phyloP scores from a whole-genome alignment of 371 early-diverging fungal genomes.

The Rhizopus arrhizus region DNA sequence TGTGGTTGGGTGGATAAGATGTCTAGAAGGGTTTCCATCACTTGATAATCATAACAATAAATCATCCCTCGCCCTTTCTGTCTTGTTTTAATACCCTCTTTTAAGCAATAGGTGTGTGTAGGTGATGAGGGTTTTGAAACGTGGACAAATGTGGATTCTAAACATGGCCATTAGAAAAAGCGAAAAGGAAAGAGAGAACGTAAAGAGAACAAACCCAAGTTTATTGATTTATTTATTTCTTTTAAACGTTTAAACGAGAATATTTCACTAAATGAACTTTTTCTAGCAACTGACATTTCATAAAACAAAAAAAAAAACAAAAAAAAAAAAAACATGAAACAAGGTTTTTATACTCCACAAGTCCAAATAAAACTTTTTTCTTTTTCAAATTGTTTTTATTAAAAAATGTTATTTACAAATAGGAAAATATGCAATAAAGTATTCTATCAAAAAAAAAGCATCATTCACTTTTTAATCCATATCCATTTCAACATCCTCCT shows the following conservation, averaged over 20 bases:
- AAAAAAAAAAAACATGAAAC: too few relatives aligned
- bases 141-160: background rate
- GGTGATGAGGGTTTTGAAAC: background rate
- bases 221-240: background rate
- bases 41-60: background rate
- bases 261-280: background rate
- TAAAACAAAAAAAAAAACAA: too few relatives aligned
- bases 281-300: background rate
- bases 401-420: background rate
- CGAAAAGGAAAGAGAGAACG: background rate
- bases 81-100: background rate
- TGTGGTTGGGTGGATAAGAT: too few relatives aligned
- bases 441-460: background rate
- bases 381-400: too few relatives aligned
- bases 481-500: constrained; percentile 43
- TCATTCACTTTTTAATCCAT: constrained; percentile 25
- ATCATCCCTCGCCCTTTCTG: background rate
- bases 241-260: background rate
- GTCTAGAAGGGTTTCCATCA: background rate
- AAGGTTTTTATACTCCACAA: too few relatives aligned
- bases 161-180: background rate
- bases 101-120: background rate
- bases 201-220: background rate
- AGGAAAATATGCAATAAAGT: background rate
- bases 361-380: too few relatives aligned